phyloP scores from a whole-genome alignment of 768 basidiomycete species.

The Mycena galericulata region DNA sequence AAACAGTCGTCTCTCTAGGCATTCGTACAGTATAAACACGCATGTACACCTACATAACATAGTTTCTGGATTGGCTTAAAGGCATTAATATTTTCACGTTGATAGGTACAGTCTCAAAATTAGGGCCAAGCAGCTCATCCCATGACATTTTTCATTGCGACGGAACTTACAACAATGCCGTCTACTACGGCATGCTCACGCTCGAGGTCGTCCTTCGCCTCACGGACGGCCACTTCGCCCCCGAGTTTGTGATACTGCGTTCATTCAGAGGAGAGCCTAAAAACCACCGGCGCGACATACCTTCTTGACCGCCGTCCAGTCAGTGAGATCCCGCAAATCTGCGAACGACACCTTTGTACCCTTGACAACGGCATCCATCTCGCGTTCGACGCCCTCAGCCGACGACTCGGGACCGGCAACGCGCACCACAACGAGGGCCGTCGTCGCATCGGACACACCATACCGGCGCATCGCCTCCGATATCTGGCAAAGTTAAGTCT shows the following conservation, averaged over 20 bases:
- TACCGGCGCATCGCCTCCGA: constrained; percentile 89
- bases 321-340: constrained; percentile 61
- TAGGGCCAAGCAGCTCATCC: too few species aligned
- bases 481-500: constrained; percentile 70
- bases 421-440: constrained; percentile 78
- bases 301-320: constrained; percentile 83
- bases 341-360: constrained; percentile 66
- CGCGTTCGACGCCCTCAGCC: constrained; percentile 55
- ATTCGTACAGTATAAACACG: too few species aligned
- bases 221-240: constrained; percentile 57
- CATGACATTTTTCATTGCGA: constrained; percentile 85
- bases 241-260: constrained; percentile 80
- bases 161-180: constrained; percentile 79
- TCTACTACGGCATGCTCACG: constrained; percentile 62
- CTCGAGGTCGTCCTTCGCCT: constrained; percentile 44
- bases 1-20: too few species aligned
- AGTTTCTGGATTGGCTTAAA: too few species aligned
- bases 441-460: constrained; percentile 78
- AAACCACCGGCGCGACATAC: constrained; percentile 53
- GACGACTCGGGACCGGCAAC: constrained; percentile 57
- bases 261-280: neutral
- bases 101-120: too few species aligned
- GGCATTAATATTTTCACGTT: too few species aligned
- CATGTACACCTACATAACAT: too few species aligned
- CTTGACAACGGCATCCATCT: constrained; percentile 68